Percentiles rank a stretch among this genome's conserved stretches.
phyloP scores from a whole-genome alignment of 2,329 filamentous ascomycete species.

The Fusarium aywerte region DNA sequence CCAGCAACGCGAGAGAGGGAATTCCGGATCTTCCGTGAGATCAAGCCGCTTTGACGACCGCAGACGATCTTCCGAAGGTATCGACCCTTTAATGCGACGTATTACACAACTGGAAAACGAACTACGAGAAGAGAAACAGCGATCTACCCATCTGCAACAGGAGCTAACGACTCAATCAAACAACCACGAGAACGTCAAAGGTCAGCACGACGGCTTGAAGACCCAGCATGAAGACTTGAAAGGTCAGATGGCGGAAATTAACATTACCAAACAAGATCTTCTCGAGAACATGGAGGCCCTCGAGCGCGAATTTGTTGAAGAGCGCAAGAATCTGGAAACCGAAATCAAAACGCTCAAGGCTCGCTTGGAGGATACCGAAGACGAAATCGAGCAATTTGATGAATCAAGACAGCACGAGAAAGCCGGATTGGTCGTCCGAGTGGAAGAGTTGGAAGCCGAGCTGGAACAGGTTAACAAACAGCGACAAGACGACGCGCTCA shows the following conservation, averaged over 20 bases:
- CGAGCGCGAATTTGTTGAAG: conserved; percentile 86
- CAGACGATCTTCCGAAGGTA: conserved; percentile 59
- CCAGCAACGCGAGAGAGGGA: conserved; percentile 61
- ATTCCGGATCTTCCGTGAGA: conserved; percentile 61
- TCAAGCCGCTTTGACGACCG: conserved; percentile 58
- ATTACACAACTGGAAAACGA: conserved; percentile 80
- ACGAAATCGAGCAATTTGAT: conserved; percentile 86
- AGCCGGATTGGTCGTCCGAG: conserved; percentile 73
- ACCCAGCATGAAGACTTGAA: conserved; percentile 67
- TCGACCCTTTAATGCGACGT: conserved; percentile 59
- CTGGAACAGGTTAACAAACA: conserved; percentile 71
- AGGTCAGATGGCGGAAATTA: conserved; percentile 82
- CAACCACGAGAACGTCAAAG: conserved; percentile 70
- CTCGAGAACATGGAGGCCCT: conserved; percentile 94
- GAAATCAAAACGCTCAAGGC: conserved; percentile 82
- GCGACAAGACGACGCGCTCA: conserved; percentile 66
- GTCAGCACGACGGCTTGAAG: conserved; percentile 62
- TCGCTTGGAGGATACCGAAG: conserved; percentile 87
- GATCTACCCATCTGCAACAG: conserved; percentile 72
- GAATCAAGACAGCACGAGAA: conserved; percentile 87
- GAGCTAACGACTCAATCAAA: conserved; percentile 70
- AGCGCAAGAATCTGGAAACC: conserved; percentile 82
- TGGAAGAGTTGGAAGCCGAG: conserved; percentile 76
- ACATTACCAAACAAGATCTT: conserved; percentile 92
- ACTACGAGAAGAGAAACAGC: conserved; percentile 77